Evolutionary conservation across 768 basidiomycete genomes (phyloP).

Genomic region (Dacryopinax spathularia): DNA sequence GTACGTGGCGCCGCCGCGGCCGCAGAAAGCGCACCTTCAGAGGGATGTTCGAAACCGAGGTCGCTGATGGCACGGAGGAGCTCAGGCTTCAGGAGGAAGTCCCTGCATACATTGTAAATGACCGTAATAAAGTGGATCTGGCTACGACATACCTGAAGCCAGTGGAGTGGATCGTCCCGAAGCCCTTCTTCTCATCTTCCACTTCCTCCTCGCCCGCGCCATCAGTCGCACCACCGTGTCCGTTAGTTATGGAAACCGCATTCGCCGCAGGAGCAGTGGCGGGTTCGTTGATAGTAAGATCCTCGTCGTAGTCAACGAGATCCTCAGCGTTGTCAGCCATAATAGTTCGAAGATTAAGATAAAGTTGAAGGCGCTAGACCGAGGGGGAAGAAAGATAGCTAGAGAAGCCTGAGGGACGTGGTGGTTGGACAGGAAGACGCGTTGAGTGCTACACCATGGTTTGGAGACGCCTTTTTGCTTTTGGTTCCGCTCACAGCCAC

Average conservation of each 20-base stretch:
- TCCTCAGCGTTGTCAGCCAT: conserved; percentile 24
- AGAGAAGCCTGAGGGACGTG: neutral
- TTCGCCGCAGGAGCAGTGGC: conserved; percentile 28
- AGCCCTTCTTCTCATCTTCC: conserved; percentile 88
- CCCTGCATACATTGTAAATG: conserved; percentile 35
- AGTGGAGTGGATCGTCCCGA: conserved; percentile 98
- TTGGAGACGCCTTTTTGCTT: neutral
- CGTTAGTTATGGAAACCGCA: conserved; percentile 10
- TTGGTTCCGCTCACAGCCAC: conserved; percentile 3
- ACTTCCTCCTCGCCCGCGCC: conserved; percentile 38
- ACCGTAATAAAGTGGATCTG: neutral
- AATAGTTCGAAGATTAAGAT: neutral
- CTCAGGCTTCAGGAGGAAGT: conserved; percentile 96
- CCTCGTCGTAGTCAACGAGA: conserved; percentile 27
- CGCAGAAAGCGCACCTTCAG: conserved; percentile 57
- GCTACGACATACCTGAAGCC: conserved; percentile 68
- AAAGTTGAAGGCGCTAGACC: neutral
- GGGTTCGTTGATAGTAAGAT: conserved; percentile 21
- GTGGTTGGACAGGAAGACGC: neutral
- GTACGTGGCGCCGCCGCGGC: conserved; percentile 1
- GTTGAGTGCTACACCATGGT: neutral
- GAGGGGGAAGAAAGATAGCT: neutral
- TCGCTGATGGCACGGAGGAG: conserved; percentile 94
- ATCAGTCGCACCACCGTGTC: conserved; percentile 23
- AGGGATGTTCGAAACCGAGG: conserved; percentile 99